Conservation (phyloP, 2,329 filamentous ascomycete species). For the Cucurbitaria berberidis region DNA sequence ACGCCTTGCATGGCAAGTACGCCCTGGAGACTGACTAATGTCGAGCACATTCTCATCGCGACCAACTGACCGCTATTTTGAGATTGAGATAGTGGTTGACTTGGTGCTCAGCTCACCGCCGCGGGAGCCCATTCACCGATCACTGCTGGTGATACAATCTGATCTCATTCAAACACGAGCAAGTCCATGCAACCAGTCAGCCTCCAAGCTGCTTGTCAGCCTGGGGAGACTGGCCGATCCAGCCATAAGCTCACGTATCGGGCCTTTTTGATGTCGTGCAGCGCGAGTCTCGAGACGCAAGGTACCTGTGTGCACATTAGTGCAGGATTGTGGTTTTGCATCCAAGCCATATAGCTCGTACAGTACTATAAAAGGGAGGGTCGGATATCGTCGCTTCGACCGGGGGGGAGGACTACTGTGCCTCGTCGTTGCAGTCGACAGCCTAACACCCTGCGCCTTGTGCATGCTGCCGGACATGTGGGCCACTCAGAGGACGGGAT, state of each 20-base stretch:
- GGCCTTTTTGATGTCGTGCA: slow-evolving; percentile 16
- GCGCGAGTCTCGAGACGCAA: slow-evolving; percentile 8
- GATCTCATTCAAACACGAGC: slow-evolving; percentile 15
- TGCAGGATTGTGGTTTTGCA: neutral
- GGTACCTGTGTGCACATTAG: slow-evolving; percentile 4
- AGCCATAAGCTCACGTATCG: neutral
- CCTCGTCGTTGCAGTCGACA: neutral
- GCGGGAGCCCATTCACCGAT: slow-evolving; percentile 17
- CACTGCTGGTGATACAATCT: slow-evolving; percentile 24
- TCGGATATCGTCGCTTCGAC: neutral
- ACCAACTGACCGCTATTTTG: neutral
- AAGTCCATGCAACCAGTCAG: slow-evolving; percentile 8
- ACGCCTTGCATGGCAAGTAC: slow-evolving; percentile 1
- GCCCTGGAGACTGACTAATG: neutral
- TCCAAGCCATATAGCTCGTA: neutral
- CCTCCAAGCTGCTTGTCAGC: slow-evolving; percentile 1
- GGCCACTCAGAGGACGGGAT: neutral
- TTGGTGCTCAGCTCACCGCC: slow-evolving; percentile 15
- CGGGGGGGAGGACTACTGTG: neutral
- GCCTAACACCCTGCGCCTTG: neutral
- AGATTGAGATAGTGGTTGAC: neutral
- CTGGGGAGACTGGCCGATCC: neutral
- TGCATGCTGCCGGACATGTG: neutral
- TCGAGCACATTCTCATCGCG: neutral
- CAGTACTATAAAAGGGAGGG: neutral